These are phyloP conservation scores for Linum lewisii DNA, from an alignment of 345 rosid genomes.

Conservation along the genomic window DNA sequence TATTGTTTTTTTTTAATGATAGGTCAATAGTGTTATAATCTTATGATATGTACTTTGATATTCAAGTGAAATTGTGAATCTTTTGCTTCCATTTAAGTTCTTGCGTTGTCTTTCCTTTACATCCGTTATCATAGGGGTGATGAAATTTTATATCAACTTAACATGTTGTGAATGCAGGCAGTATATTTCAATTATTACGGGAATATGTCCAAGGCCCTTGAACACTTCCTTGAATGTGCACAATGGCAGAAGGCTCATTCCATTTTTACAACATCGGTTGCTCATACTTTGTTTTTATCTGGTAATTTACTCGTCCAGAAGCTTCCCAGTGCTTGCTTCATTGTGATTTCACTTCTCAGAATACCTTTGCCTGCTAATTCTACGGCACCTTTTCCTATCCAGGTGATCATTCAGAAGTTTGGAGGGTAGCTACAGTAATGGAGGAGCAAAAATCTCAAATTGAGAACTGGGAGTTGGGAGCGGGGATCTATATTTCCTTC, in stretches of 20 bases:
- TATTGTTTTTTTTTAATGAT: no score
- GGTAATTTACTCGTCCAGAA: constrained; percentile 31
- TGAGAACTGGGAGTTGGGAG: constrained; percentile 95
- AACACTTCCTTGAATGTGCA: constrained; percentile 71
- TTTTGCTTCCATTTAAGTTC: no score
- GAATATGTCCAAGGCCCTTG: constrained; percentile 66
- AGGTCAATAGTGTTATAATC: no score
- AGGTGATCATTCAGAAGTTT: constrained; percentile 65
- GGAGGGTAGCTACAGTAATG: constrained; percentile 73
- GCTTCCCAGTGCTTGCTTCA: constrained; percentile 5
- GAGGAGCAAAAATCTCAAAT: constrained; percentile 88
- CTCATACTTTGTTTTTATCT: constrained; percentile 62
- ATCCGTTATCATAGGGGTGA: not conserved
- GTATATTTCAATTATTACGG: constrained; percentile 60
- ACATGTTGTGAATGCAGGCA: constrained; percentile 43
- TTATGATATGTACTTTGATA: no score
- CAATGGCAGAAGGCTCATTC: constrained; percentile 92
- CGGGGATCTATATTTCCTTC: constrained; percentile 71
- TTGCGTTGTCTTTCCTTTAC: not conserved
- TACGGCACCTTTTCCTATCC: constrained; percentile 14
- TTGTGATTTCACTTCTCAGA: not conserved
- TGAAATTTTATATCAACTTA: not conserved
- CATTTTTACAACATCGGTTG: constrained; percentile 64
- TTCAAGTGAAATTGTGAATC: no score
- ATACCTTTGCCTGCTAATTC: no score